Conservation (phyloP, 768 basidiomycete genomes). For the Tylopilus balloui region DNA sequence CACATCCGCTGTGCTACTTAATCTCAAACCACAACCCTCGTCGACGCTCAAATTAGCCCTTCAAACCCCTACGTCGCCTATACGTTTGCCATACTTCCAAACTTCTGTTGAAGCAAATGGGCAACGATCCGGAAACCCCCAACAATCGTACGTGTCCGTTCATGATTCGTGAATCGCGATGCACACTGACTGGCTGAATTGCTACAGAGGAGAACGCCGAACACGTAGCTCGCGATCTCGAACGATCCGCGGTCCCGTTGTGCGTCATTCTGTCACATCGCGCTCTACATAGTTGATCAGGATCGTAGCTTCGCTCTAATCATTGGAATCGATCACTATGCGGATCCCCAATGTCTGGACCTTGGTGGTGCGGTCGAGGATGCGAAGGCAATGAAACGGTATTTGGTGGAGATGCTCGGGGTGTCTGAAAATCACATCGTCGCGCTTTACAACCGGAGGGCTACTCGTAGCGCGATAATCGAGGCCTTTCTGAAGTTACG, state of each 20-base stretch:
- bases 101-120: neutral
- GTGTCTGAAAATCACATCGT: constrained; percentile 34
- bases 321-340: constrained; percentile 43
- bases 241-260: neutral
- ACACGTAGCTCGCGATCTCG: neutral
- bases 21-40: too few relatives aligned
- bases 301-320: constrained; percentile 33
- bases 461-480: constrained; percentile 36
- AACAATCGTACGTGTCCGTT: neutral
- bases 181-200: neutral
- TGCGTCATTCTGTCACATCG: neutral
- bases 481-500: constrained; percentile 21
- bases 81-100: too few relatives aligned
- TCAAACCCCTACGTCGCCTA: too few relatives aligned
- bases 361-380: constrained; percentile 30
- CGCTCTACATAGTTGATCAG: too few relatives aligned
- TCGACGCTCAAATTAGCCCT: neutral
- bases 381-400: constrained; percentile 35
- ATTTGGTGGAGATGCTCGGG: constrained; percentile 26
- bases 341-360: constrained; percentile 14
- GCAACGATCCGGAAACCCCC: neutral
- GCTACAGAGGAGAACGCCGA: neutral
- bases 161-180: neutral
- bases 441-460: constrained; percentile 35
- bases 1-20: too few relatives aligned